A percentile compares a stretch with the other conserved stretches of the same genome.
Conservation (phyloP, 352 stramenopile species). For the Phytophthora boehmeriae region DNA sequence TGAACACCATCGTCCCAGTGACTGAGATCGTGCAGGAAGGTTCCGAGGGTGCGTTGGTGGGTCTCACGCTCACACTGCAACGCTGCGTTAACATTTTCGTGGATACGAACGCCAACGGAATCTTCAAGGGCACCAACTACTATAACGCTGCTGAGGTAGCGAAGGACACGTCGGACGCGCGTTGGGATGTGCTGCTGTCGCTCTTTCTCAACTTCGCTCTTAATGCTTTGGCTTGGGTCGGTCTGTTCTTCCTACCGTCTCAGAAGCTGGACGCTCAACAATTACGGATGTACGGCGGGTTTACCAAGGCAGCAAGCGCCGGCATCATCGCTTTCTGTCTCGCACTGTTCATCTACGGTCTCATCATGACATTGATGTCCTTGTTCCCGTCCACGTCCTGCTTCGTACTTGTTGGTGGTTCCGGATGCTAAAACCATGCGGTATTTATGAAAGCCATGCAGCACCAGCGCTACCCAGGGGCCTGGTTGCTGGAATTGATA, state of each 20-base stretch:
- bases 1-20: constrained; percentile 63
- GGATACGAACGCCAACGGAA: constrained; percentile 48
- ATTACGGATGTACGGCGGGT: constrained; percentile 70
- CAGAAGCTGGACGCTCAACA: constrained; percentile 81
- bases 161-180: constrained; percentile 36
- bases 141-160: constrained; percentile 41
- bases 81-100: constrained; percentile 64
- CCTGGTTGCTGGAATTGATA: too few species aligned
- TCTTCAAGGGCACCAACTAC: constrained; percentile 58
- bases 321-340: constrained; percentile 37
- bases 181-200: constrained; percentile 55
- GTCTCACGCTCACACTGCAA: constrained; percentile 64
- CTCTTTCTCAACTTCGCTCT: constrained; percentile 59
- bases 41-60: constrained; percentile 62
- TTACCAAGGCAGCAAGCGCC: constrained; percentile 46
- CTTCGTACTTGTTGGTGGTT: constrained; percentile 38
- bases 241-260: constrained; percentile 64
- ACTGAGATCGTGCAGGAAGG: constrained; percentile 75
- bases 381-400: constrained; percentile 42
- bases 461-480: not conserved
- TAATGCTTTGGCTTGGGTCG: constrained; percentile 58
- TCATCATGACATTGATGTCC: constrained; percentile 46
- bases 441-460: constrained; percentile 37
- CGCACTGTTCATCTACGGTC: constrained; percentile 41
- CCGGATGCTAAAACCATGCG: constrained; percentile 29